Percentiles rank a stretch among this genome's conserved stretches.
Evolutionary conservation across 2,329 filamentous ascomycete species (phyloP).

Genomic region (Aspergillus sp.): DNA sequence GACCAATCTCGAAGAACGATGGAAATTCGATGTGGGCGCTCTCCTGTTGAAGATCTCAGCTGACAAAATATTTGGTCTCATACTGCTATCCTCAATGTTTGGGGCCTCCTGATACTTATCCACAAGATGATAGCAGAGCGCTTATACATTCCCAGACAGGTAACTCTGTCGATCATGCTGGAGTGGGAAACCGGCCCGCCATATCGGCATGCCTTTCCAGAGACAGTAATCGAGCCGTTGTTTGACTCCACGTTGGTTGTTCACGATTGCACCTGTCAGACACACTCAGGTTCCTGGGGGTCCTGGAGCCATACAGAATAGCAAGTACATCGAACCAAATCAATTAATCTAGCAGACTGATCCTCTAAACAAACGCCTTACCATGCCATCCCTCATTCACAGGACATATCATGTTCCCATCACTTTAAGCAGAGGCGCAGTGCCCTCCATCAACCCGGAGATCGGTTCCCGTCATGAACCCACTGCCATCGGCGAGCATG

Average conservation of each 20-base stretch:
- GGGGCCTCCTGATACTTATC: no score
- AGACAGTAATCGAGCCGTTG: no score
- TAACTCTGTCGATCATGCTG: background rate
- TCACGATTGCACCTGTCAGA: no score
- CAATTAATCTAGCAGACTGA: background rate
- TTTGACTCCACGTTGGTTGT: no score
- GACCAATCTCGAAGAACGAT: no score
- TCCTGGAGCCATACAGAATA: no score
- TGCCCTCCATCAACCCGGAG: constrained; percentile 41
- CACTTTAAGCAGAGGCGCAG: constrained; percentile 30
- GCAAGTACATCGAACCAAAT: background rate
- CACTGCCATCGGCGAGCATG: constrained; percentile 36
- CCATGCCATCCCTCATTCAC: background rate
- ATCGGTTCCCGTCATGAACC: constrained; percentile 42
- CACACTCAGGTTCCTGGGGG: no score
- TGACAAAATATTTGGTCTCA: no score
- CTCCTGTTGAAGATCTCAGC: no score
- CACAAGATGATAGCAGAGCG: background rate
- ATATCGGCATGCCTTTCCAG: background rate
- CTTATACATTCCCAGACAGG: background rate
- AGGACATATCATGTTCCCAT: background rate
- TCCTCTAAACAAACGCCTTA: constrained; percentile 1
- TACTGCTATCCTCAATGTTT: no score
- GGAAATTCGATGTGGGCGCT: no score
- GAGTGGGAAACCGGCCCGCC: background rate